A percentile compares a stretch with the other conserved stretches of the same genome.
Evolutionary conservation across 495 filamentous ascomycete genomes (phyloP).

Genomic region (Aspergillus diversus): DNA sequence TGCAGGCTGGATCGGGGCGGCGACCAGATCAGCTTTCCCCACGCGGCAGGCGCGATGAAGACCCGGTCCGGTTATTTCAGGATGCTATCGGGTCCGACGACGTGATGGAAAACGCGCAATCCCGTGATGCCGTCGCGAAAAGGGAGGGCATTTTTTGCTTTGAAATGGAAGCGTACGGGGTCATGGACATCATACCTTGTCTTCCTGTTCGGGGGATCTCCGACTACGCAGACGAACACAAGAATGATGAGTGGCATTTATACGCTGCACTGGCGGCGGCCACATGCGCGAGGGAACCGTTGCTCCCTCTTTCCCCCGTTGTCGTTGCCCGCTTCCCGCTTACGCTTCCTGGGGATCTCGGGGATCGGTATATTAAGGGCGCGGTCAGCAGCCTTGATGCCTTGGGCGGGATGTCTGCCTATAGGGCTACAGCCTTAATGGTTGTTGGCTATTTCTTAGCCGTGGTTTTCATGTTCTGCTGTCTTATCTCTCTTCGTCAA

Average conservation of each 20-base stretch:
- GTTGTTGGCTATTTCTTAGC: too few relatives aligned
- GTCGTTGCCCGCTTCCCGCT: not conserved
- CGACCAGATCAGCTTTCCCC: not conserved
- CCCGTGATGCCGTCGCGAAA: not conserved
- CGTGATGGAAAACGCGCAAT: not conserved
- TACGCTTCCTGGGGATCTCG: not conserved
- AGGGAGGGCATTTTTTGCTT: not conserved
- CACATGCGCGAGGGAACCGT: not conserved
- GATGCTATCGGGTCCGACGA: not conserved
- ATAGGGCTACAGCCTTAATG: too few relatives aligned
- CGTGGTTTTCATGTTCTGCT: too few relatives aligned
- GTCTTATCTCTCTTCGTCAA: too few relatives aligned
- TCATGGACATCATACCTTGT: not conserved
- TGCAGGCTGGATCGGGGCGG: not conserved
- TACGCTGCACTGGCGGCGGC: not conserved
- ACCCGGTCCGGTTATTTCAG: not conserved
- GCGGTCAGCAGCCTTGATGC: not conserved
- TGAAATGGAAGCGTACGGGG: not conserved
- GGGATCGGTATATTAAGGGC: not conserved
- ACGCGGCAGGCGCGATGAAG: not conserved
- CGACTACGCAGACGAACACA: not conserved
- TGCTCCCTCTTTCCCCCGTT: not conserved
- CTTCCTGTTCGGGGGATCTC: not conserved
- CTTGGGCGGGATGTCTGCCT: too few relatives aligned
- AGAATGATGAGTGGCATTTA: not conserved